A percentile compares a stretch with the other conserved stretches of the same genome.
These are phyloP conservation scores for Lasiosphaeria hispida DNA, from an alignment of 495 filamentous ascomycete genomes.

Conservation along the genomic window DNA sequence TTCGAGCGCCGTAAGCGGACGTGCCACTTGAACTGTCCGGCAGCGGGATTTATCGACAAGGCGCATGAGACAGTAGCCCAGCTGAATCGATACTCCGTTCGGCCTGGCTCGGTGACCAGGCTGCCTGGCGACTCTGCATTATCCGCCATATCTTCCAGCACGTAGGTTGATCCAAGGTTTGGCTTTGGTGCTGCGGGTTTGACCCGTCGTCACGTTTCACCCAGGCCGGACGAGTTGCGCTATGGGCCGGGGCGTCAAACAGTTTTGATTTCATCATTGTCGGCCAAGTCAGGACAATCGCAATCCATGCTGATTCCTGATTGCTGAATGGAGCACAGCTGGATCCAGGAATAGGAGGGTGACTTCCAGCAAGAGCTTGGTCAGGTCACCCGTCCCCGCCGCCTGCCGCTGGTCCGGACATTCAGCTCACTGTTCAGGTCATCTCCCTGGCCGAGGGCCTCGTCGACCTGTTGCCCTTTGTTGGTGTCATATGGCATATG, in stretches of 20 bases:
- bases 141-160: not conserved
- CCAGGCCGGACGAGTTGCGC: not conserved
- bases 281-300: not conserved
- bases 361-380: not conserved
- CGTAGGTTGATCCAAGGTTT: not conserved
- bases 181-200: not conserved
- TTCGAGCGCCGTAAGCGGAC: conserved; percentile 5
- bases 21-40: not conserved
- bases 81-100: not conserved
- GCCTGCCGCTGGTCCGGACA: not conserved
- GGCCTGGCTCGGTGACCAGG: not conserved
- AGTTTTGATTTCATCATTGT: conserved; percentile 6
- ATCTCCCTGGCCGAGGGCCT: not conserved
- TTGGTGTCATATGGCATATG: conserved; percentile 1
- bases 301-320: no score
- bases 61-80: not conserved
- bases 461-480: not conserved
- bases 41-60: not conserved
- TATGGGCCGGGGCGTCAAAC: not conserved
- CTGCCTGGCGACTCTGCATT: no score
- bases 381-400: not conserved
- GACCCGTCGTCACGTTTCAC: not conserved
- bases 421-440: not conserved
- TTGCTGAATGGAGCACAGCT: no score
- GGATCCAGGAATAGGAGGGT: not conserved